Percentiles rank a stretch among this genome's conserved stretches.
phyloP scores from a whole-genome alignment of 176 grass and related monocot species.

The Bromus sterilis region DNA sequence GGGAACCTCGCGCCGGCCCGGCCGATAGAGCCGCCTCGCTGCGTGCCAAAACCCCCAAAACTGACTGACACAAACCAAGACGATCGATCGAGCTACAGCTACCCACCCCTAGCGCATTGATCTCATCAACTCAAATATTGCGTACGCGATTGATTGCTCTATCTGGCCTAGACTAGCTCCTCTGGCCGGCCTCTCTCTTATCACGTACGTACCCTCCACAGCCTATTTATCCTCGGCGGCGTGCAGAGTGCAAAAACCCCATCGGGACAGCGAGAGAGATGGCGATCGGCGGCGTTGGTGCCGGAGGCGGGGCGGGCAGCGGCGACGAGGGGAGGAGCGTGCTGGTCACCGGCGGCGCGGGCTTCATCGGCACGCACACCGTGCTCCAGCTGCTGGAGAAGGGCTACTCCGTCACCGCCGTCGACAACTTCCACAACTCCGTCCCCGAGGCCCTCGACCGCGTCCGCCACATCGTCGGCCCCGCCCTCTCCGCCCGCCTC shows the following conservation, averaged over 20 bases:
- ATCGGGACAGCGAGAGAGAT: conserved; percentile 3
- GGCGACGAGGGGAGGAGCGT: conserved; percentile 22
- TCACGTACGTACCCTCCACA: too few relatives aligned
- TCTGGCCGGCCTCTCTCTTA: too few relatives aligned
- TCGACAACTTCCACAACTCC: conserved; percentile 98
- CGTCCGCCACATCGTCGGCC: conserved; percentile 69
- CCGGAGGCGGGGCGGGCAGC: background rate
- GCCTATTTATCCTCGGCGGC: too few relatives aligned
- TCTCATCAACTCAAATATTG: too few relatives aligned
- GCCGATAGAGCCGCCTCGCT: background rate
- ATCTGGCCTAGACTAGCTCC: too few relatives aligned
- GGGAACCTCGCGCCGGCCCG: background rate
- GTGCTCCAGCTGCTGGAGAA: conserved; percentile 70
- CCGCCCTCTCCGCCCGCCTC: conserved; percentile 53
- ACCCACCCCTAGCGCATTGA: too few relatives aligned
- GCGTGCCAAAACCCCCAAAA: background rate
- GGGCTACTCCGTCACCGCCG: conserved; percentile 59
- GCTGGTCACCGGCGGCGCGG: conserved; percentile 85
- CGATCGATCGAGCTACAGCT: too few relatives aligned
- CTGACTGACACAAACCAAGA: too few relatives aligned
- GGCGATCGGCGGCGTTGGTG: conserved; percentile 25
- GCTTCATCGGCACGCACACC: conserved; percentile 95
- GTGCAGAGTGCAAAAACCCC: too few relatives aligned
- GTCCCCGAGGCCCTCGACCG: conserved; percentile 73
- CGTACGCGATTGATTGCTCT: too few relatives aligned